Evolutionary conservation across 2,329 filamentous ascomycete genomes (phyloP).

Genomic region (Cytospora schulzeri): DNA sequence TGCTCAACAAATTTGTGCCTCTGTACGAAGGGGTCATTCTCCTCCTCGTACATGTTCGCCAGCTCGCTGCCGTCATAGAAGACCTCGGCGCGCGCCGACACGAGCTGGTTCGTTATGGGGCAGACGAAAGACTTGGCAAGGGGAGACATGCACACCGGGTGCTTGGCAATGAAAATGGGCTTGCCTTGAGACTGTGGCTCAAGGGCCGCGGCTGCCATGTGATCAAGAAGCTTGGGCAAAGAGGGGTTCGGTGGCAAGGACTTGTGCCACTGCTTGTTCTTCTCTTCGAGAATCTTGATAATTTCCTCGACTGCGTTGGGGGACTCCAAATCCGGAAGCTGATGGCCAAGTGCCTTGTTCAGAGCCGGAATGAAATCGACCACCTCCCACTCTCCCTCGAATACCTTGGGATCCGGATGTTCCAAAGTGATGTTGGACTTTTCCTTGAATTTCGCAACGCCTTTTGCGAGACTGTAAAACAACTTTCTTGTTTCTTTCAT

Average conservation of each 20-base stretch:
- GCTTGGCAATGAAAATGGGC: slow-evolving; percentile 86
- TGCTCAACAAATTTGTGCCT: slow-evolving; percentile 74
- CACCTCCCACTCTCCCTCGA: slow-evolving; percentile 39
- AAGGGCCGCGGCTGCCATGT: slow-evolving; percentile 73
- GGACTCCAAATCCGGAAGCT: slow-evolving; percentile 64
- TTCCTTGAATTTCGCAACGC: slow-evolving; percentile 14
- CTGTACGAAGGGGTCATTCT: slow-evolving; percentile 89
- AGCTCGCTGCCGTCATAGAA: slow-evolving; percentile 81
- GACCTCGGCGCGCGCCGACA: slow-evolving; percentile 82
- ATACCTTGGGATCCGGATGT: slow-evolving; percentile 6
- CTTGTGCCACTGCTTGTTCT: slow-evolving; percentile 65
- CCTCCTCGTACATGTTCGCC: slow-evolving; percentile 97
- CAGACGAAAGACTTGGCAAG: slow-evolving; percentile 85
- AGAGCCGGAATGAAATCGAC: slow-evolving; percentile 84
- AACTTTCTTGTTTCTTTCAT: slow-evolving; percentile 76
- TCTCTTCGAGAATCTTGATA: slow-evolving; percentile 51
- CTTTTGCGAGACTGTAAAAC: slow-evolving; percentile 58
- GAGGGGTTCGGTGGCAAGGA: slow-evolving; percentile 67
- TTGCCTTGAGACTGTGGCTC: slow-evolving; percentile 69
- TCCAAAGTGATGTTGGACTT: neutral
- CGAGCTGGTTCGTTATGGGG: slow-evolving; percentile 65
- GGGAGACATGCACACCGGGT: slow-evolving; percentile 88
- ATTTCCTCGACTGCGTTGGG: slow-evolving; percentile 61
- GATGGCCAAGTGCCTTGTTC: slow-evolving; percentile 65
- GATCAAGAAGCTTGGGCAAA: slow-evolving; percentile 74